Percentiles rank a stretch among this genome's conserved stretches.
phyloP scores from a whole-genome alignment of 805 yeast genomes.

The Yamadazyma sp. region DNA sequence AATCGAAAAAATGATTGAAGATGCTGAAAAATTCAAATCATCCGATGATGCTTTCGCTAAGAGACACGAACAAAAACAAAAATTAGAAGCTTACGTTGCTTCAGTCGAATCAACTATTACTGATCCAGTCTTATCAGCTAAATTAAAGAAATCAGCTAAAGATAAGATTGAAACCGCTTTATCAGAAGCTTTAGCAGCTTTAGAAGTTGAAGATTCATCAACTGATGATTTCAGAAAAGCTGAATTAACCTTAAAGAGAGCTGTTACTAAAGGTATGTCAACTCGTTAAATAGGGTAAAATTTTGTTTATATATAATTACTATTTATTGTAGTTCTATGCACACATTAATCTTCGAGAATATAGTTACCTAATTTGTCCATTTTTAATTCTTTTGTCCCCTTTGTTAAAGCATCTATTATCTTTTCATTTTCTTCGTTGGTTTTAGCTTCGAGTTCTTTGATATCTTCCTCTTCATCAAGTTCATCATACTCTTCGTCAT shows the following conservation, averaged over 20 bases:
- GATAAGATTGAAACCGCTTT: constrained; percentile 97
- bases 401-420: constrained; percentile 67
- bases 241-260: constrained; percentile 98
- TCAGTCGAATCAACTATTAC: constrained; percentile 94
- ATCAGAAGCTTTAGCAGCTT: constrained; percentile 96
- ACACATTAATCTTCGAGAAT: constrained; percentile 47
- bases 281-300: constrained; percentile 60
- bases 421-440: constrained; percentile 42
- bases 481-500: constrained; percentile 30
- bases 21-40: constrained; percentile 73
- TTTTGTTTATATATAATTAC: constrained; percentile 8
- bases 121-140: constrained; percentile 97
- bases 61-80: constrained; percentile 99
- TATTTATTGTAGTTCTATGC: constrained; percentile 3
- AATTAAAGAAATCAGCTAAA: constrained; percentile 95
- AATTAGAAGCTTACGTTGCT: constrained; percentile 97
- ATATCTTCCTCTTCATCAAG: constrained; percentile 32
- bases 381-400: constrained; percentile 64
- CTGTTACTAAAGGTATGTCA: constrained; percentile 98
- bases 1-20: constrained; percentile 47
- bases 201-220: constrained; percentile 92
- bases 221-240: constrained; percentile 99
- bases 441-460: constrained; percentile 19
- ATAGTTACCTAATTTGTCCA: constrained; percentile 83
- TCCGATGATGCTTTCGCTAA: constrained; percentile 99